Evolutionary conservation across 805 yeast genomes (phyloP).

Genomic region (Lipomyces kockii): DNA sequence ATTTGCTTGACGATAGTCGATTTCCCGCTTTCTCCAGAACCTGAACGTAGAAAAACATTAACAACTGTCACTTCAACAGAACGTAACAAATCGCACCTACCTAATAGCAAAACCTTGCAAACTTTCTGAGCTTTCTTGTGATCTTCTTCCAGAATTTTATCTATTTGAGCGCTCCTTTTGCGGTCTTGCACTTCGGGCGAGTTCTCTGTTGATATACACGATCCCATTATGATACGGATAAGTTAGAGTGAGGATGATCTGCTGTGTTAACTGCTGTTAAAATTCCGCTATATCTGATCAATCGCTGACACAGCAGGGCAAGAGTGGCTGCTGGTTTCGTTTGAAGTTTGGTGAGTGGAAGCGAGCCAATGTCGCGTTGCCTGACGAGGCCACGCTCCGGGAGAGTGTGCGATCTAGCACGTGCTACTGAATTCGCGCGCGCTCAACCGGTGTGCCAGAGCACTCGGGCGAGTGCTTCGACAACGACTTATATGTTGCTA

Average conservation of each 20-base stretch:
- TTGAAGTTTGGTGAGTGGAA: too few relatives aligned
- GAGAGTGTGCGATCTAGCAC: too few relatives aligned
- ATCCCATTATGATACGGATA: slow-evolving; percentile 20
- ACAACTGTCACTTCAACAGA: not conserved
- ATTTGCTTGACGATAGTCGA: slow-evolving; percentile 82
- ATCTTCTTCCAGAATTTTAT: slow-evolving; percentile 33
- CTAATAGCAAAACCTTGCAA: slow-evolving; percentile 68
- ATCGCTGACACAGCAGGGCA: too few relatives aligned
- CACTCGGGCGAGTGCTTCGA: too few relatives aligned
- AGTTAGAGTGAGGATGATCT: not conserved
- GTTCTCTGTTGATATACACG: slow-evolving; percentile 26
- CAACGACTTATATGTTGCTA: too few relatives aligned
- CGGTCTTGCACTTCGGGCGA: slow-evolving; percentile 22
- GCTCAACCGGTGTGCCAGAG: too few relatives aligned
- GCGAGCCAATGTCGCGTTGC: too few relatives aligned
- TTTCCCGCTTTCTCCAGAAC: slow-evolving; percentile 89
- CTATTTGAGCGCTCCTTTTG: slow-evolving; percentile 31
- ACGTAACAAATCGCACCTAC: slow-evolving; percentile 6
- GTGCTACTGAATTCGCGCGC: too few relatives aligned
- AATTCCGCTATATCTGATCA: too few relatives aligned
- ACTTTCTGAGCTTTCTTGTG: slow-evolving; percentile 47
- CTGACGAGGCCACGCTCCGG: too few relatives aligned
- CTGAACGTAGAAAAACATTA: slow-evolving; percentile 6
- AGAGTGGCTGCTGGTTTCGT: too few relatives aligned
- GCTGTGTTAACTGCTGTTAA: too few relatives aligned